These are phyloP conservation scores for Blepharisma japonicum DNA, from an alignment of 73 alveolate genomes.

Conservation along the genomic window DNA sequence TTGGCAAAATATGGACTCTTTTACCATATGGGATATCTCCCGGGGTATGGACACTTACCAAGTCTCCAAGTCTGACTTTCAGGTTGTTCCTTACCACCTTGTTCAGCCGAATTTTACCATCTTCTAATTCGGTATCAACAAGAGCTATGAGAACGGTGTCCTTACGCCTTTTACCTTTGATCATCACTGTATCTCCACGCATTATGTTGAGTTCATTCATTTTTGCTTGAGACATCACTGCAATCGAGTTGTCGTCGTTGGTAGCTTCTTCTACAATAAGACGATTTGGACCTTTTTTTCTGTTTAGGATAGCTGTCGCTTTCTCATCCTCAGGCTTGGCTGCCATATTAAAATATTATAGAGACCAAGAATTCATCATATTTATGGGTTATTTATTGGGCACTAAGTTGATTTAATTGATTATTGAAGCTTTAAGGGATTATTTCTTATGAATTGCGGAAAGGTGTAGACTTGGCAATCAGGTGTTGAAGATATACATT, in stretches of 20 bases:
- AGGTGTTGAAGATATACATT: too few relatives aligned
- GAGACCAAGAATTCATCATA: too few relatives aligned
- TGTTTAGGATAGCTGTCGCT: slow-evolving; percentile 23
- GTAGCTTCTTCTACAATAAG: slow-evolving; percentile 84
- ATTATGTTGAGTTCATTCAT: slow-evolving; percentile 78
- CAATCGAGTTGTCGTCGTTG: slow-evolving; percentile 84
- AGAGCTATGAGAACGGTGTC: slow-evolving; percentile 91
- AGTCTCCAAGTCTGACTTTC: slow-evolving; percentile 87
- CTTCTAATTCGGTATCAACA: slow-evolving; percentile 77
- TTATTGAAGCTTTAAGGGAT: too few relatives aligned
- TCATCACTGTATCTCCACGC: slow-evolving; percentile 95
- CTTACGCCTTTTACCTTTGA: slow-evolving; percentile 95
- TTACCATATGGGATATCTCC: slow-evolving; percentile 92
- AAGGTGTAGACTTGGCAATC: too few relatives aligned
- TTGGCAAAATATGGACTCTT: slow-evolving; percentile 93
- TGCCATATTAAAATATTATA: too few relatives aligned
- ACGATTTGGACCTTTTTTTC: slow-evolving; percentile 87
- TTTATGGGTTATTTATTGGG: too few relatives aligned
- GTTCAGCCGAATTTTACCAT: slow-evolving; percentile 82
- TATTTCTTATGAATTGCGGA: too few relatives aligned
- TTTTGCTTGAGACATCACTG: background rate
- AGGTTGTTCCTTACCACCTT: slow-evolving; percentile 96
- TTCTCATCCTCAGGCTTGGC: too few relatives aligned
- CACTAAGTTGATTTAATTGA: too few relatives aligned
- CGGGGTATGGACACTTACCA: slow-evolving; percentile 73